Conservation (phyloP, 2,329 filamentous ascomycete genomes). For the Septoria linicola region DNA sequence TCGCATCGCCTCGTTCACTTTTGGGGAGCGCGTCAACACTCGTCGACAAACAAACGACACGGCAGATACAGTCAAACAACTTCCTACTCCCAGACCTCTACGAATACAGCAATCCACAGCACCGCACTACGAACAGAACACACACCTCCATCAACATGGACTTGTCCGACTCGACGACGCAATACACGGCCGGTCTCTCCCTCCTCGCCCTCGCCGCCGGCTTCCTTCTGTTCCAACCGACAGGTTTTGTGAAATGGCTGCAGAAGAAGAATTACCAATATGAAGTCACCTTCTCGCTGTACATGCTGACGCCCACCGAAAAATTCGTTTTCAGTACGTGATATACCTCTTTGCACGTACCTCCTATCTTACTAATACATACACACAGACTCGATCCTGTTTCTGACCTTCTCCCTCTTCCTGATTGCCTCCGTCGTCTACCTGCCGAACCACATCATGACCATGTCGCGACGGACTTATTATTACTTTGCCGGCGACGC, state of each 20-base stretch:
- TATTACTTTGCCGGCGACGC: conserved; percentile 89
- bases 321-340: conserved; percentile 93
- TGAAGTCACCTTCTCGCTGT: conserved; percentile 92
- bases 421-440: conserved; percentile 86
- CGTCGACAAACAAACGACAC: neutral
- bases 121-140: neutral
- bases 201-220: conserved; percentile 50
- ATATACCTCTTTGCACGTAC: conserved; percentile 5
- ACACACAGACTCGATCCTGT: conserved; percentile 75
- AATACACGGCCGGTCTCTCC: conserved; percentile 59
- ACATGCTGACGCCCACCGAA: conserved; percentile 95
- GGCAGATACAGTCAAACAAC: too few species aligned
- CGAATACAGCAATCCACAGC: neutral
- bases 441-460: conserved; percentile 84
- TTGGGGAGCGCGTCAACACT: neutral
- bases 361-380: neutral
- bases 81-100: too few species aligned
- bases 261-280: conserved; percentile 97
- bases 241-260: conserved; percentile 73
- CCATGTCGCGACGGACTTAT: conserved; percentile 80
- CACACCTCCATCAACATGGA: conserved; percentile 12
- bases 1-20: neutral
- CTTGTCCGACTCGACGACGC: conserved; percentile 24
- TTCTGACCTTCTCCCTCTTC: conserved; percentile 83
- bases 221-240: conserved; percentile 49